Evolutionary conservation across 2,329 filamentous ascomycete genomes (phyloP).

Genomic region (Fusarium mangiferae): DNA sequence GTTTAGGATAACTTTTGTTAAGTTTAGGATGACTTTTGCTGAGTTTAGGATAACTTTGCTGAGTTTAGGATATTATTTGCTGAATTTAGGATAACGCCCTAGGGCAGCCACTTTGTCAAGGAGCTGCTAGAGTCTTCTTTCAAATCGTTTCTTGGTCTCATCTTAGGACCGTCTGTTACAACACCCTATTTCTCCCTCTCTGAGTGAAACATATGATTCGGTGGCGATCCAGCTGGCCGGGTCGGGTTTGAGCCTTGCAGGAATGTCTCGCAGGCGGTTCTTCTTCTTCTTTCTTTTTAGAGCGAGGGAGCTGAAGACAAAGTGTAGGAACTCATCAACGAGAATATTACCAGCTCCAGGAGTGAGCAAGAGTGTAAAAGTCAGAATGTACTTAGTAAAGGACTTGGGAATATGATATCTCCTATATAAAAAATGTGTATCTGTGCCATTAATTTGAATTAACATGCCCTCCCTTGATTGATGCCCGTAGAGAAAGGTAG

Average conservation of each 20-base stretch:
- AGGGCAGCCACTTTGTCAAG: no score
- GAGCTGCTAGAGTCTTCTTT: no score
- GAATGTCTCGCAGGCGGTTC: conserved; percentile 24
- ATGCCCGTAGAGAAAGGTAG: neutral
- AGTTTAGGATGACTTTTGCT: neutral
- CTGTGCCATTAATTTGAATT: neutral
- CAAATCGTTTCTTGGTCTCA: no score
- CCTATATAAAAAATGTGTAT: neutral
- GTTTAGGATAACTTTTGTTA: neutral
- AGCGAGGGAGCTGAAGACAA: neutral
- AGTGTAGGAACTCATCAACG: neutral
- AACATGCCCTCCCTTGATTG: neutral
- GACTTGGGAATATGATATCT: neutral
- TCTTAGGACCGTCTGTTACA: neutral
- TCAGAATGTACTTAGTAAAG: neutral
- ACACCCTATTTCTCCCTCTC: neutral
- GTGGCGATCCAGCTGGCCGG: conserved; percentile 14
- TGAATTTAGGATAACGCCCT: neutral
- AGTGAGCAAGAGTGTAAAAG: neutral
- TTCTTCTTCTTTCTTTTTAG: neutral
- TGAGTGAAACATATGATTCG: conserved; percentile 24
- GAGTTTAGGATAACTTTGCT: no score
- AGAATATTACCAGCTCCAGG: neutral
- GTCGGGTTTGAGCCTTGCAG: conserved; percentile 17
- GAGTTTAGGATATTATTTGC: neutral